phyloP scores from a whole-genome alignment of 129 eudicot species.

The Sambucus nigra region DNA sequence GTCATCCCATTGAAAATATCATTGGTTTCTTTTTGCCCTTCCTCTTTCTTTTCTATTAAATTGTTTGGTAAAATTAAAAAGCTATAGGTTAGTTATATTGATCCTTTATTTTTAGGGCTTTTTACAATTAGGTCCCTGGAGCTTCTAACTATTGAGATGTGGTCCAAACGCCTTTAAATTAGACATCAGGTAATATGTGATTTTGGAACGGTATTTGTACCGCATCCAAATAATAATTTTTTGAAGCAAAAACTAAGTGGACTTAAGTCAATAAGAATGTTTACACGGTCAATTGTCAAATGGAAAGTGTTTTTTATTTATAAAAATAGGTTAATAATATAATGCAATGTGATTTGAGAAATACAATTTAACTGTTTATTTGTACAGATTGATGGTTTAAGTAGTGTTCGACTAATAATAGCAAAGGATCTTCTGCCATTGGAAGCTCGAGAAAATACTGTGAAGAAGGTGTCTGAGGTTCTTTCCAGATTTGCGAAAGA shows the following conservation, averaged over 20 bases:
- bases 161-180: too few species aligned
- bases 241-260: too few species aligned
- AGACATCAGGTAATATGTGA: too few species aligned
- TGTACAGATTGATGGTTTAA: constrained; percentile 69
- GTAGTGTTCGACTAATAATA: constrained; percentile 65
- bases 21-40: neutral
- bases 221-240: too few species aligned
- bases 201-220: too few species aligned
- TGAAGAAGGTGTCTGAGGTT: constrained; percentile 89
- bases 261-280: too few species aligned
- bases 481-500: constrained; percentile 71
- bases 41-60: too few species aligned
- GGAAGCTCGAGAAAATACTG: constrained; percentile 78
- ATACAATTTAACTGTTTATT: neutral
- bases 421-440: constrained; percentile 88
- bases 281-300: too few species aligned
- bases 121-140: too few species aligned
- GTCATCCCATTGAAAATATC: neutral
- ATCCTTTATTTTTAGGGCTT: neutral
- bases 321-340: neutral
- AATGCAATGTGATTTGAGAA: neutral
- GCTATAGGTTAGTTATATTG: too few species aligned
- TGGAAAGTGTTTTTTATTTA: too few species aligned
- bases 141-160: too few species aligned
- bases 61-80: neutral